These are phyloP conservation scores for Microbotryum scabiosae DNA, from an alignment of 1,284 basidiomycete species.

Conservation along the genomic window DNA sequence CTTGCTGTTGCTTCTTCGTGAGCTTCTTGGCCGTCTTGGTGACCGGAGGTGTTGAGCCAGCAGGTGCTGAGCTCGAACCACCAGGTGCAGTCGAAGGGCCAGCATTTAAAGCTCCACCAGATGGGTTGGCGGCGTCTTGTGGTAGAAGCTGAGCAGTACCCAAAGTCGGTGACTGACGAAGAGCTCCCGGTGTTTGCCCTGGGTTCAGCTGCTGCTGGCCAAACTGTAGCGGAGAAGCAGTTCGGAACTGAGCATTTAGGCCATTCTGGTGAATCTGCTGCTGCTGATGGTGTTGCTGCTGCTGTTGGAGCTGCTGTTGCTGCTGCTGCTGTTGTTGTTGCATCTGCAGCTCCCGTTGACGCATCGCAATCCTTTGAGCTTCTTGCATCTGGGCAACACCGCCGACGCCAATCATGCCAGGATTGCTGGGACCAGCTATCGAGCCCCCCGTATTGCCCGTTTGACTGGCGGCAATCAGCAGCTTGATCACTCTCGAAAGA, in stretches of 20 bases:
- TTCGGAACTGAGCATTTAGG: background rate
- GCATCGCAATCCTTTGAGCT: constrained; percentile 23
- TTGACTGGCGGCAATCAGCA: constrained; percentile 18
- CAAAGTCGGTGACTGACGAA: no score
- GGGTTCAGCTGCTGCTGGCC: background rate
- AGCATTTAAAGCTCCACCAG: no score
- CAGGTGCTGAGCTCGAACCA: no score
- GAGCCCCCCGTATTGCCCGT: background rate
- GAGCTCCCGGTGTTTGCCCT: no score
- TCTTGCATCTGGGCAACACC: constrained; percentile 14
- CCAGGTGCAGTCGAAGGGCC: no score
- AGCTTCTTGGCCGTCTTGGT: constrained; percentile 15
- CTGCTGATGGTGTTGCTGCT: background rate
- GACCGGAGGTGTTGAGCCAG: no score
- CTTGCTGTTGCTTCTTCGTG: constrained; percentile 23
- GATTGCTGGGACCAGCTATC: background rate
- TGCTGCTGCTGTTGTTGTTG: constrained; percentile 3
- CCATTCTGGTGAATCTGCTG: background rate
- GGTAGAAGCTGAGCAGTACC: no score
- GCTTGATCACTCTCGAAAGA: constrained; percentile 24
- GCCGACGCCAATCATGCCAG: background rate
- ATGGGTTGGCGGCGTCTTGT: no score
- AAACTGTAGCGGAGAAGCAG: constrained; percentile 1
- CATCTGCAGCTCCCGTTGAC: constrained; percentile 9
- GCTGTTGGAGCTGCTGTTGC: constrained; percentile 2